Conservation (phyloP, 768 basidiomycete species). For the Hygrophoropsis aurantiaca region DNA sequence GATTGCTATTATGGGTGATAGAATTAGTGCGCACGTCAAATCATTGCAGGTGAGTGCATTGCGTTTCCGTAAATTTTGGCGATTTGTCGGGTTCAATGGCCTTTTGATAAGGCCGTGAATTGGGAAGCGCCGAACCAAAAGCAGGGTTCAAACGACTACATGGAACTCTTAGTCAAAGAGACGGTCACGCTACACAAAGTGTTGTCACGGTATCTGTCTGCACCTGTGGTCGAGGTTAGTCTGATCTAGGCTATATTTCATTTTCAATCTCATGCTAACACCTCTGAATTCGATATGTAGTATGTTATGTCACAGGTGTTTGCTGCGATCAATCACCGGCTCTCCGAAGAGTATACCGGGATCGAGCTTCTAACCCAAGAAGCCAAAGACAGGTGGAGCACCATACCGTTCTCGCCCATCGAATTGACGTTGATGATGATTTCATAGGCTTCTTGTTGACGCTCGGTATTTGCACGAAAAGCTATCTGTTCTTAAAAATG, state of each 20-base stretch:
- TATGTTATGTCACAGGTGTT: conserved; percentile 95
- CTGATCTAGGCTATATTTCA: conserved; percentile 11
- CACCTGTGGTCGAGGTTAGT: conserved; percentile 76
- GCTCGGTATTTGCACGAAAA: conserved; percentile 76
- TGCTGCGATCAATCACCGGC: conserved; percentile 85
- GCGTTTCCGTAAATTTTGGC: conserved; percentile 3
- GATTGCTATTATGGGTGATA: conserved; percentile 97
- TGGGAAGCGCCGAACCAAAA: conserved; percentile 69
- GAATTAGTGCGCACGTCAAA: conserved; percentile 82
- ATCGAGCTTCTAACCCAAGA: conserved; percentile 81
- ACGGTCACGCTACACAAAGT: conserved; percentile 96
- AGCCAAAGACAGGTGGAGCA: conserved; percentile 76
- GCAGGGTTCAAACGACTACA: conserved; percentile 81
- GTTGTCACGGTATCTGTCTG: conserved; percentile 83
- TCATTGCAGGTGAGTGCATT: conserved; percentile 63
- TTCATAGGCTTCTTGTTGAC: conserved; percentile 72
- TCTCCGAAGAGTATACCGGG: conserved; percentile 82
- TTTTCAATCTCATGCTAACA: conserved; percentile 8
- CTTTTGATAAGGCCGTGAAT: conserved; percentile 57
- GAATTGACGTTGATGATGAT: conserved; percentile 10
- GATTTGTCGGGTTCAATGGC: conserved; percentile 3
- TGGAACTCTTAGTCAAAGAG: conserved; percentile 92
- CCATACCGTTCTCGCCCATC: conserved; percentile 9
- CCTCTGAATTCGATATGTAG: conserved; percentile 39
- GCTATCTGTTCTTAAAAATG: conserved; percentile 72